Evolutionary conservation across 169 alveolate species (phyloP), one percentile per base, ranked within the genome.

Genomic region (Cryptosporidium sp.): DNA sequence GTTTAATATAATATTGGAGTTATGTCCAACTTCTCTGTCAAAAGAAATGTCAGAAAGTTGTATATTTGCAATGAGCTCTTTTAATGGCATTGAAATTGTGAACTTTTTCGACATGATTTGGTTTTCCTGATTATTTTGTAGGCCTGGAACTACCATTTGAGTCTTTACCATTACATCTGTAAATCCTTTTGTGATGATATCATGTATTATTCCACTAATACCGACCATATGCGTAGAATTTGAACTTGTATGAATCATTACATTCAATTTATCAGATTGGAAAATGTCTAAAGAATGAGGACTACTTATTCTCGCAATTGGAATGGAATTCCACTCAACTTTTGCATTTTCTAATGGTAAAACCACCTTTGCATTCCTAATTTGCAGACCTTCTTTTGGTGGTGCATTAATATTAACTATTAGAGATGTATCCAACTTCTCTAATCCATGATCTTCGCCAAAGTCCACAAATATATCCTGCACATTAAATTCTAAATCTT

Each of bases 311-410:
- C 14, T 65, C 6, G 89, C 89, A 80, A 65, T 45, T 18, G 75
- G 80, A 62, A 62, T 33, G 10, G 74, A 61, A 65, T 80, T 43
- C 89, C 89, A 80, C 50, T 80, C 89, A 37, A 80, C 41, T 23
- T 26, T 14, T 26, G 80, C n/a, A 62, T 65, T 41, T 39, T 80
- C 74, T 23, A 80, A 23, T 16, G 59, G 41, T 12, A 80, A 48
- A 4, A 41, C 50, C 3, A 80, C 35, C 23, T 62, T 59, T 62
- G 74, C 51, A 80, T 41, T 55, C 21, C 43, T 65, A 12, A 37
- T 31, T 8, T 41, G 41, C 5, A 29, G 12, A 16, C 48, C 59
- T 29, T 80, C 75, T 9, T 41, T 80, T 45, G 65, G 18, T 14
- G 89, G 89, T 21, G 65, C 69, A 65, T 43, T 80, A 9, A 80